Conservation (phyloP, 1,284 basidiomycete genomes). For the Caloboletus inedulis region DNA sequence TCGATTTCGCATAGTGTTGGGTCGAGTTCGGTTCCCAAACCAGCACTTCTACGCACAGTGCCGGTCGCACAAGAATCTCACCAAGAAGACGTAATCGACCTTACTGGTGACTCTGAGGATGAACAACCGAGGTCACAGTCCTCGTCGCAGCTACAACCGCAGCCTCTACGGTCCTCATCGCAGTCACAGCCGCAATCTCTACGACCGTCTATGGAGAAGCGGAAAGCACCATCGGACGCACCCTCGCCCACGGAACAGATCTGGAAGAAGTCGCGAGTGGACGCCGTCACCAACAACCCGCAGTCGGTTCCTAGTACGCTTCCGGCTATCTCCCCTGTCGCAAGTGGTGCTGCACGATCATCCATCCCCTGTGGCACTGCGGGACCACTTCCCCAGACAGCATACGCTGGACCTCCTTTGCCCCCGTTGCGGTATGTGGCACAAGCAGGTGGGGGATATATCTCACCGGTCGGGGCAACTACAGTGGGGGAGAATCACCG, state of each 20-base stretch:
- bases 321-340: slow-evolving; percentile 23
- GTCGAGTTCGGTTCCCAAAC: slow-evolving; percentile 33
- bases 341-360: slow-evolving; percentile 10
- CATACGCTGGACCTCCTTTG: slow-evolving; percentile 24
- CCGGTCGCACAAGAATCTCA: slow-evolving; percentile 17
- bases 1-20: slow-evolving; percentile 55
- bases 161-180: slow-evolving; percentile 24
- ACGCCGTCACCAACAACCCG: slow-evolving; percentile 26
- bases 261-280: slow-evolving; percentile 69
- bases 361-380: slow-evolving; percentile 16
- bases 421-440: slow-evolving; percentile 30
- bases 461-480: slow-evolving; percentile 20
- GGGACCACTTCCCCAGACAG: slow-evolving; percentile 20
- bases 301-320: slow-evolving; percentile 15
- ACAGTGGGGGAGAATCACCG: slow-evolving; percentile 23
- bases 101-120: slow-evolving; percentile 75
- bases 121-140: slow-evolving; percentile 47
- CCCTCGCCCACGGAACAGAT: slow-evolving; percentile 58
- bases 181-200: too few relatives aligned
- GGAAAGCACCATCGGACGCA: slow-evolving; percentile 51
- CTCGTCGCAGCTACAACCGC: slow-evolving; percentile 20
- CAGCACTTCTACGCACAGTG: slow-evolving; percentile 16
- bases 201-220: slow-evolving; percentile 41
- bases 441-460: slow-evolving; percentile 23
- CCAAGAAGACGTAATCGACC: slow-evolving; percentile 63